Conservation (phyloP, 139 green algal species). For the Coccomyxa sp. region DNA sequence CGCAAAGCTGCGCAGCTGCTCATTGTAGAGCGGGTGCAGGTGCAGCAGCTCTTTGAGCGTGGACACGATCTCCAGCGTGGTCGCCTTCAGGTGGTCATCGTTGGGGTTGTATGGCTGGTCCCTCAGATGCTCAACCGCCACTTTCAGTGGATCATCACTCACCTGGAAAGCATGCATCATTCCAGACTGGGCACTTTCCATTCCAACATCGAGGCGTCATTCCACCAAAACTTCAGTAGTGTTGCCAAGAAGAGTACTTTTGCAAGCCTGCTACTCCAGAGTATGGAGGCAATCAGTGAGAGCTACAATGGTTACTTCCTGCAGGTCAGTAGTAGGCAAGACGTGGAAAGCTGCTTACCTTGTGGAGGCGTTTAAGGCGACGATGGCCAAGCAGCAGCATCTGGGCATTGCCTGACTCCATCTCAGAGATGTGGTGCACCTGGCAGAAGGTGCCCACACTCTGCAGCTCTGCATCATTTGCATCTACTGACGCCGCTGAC, state of each 20-base stretch:
- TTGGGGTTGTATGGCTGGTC: conserved; percentile 72
- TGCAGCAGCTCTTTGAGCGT: conserved; percentile 93
- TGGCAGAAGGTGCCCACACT: conserved; percentile 83
- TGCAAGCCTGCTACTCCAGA: too few relatives aligned
- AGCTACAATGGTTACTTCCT: not conserved
- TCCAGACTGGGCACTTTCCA: too few relatives aligned
- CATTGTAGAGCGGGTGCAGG: conserved; percentile 92
- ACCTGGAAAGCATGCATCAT: conserved; percentile 7
- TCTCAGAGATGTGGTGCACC: conserved; percentile 70
- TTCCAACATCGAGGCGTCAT: too few relatives aligned
- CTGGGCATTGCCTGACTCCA: conserved; percentile 57
- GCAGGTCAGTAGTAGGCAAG: not conserved
- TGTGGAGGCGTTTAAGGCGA: conserved; percentile 53
- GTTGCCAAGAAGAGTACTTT: too few relatives aligned
- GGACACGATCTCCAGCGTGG: conserved; percentile 90
- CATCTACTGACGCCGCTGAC: conserved; percentile 10
- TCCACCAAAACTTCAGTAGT: too few relatives aligned
- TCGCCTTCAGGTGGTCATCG: conserved; percentile 86
- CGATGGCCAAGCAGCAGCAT: conserved; percentile 89
- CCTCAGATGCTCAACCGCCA: conserved; percentile 79
- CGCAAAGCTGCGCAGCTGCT: conserved; percentile 80
- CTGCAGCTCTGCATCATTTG: conserved; percentile 48
- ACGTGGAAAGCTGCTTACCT: conserved; percentile 14
- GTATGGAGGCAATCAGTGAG: too few relatives aligned
- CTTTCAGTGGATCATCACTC: conserved; percentile 58